Percentiles rank a stretch among this genome's conserved stretches.
These are phyloP conservation scores for Penicillium frequentans DNA, from an alignment of 2,329 filamentous ascomycete genomes.

Conservation along the genomic window DNA sequence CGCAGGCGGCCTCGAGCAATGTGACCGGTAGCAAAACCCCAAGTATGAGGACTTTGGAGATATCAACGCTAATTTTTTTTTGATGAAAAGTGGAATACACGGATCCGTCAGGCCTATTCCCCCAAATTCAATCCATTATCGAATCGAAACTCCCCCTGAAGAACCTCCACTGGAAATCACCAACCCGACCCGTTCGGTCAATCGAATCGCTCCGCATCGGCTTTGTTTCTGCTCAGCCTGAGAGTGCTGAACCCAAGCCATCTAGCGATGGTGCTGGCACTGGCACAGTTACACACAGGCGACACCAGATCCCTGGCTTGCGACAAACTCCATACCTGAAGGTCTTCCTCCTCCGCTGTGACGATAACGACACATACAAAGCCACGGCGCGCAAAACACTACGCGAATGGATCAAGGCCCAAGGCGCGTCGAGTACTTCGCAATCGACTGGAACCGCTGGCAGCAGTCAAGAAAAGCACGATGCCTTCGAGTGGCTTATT, in stretches of 20 bases:
- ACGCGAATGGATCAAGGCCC: slow-evolving; percentile 84
- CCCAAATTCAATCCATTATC: slow-evolving; percentile 75
- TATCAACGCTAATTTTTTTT: slow-evolving; percentile 12
- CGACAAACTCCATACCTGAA: slow-evolving; percentile 93
- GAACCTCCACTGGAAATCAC: slow-evolving; percentile 96
- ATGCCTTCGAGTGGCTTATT: slow-evolving; percentile 94
- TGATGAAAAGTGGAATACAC: slow-evolving; percentile 78
- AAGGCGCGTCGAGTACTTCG: slow-evolving; percentile 55
- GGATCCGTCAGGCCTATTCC: slow-evolving; percentile 87
- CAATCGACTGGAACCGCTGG: slow-evolving; percentile 45
- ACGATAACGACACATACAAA: slow-evolving; percentile 95
- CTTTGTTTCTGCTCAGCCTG: slow-evolving; percentile 64
- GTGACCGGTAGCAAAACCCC: slow-evolving; percentile 61
- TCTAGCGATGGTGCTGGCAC: slow-evolving; percentile 38
- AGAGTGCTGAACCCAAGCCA: slow-evolving; percentile 33
- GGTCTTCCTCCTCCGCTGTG: slow-evolving; percentile 83
- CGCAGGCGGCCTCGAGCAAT: slow-evolving; percentile 64
- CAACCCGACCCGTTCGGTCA: slow-evolving; percentile 83
- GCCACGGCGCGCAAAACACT: slow-evolving; percentile 72
- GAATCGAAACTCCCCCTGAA: slow-evolving; percentile 77
- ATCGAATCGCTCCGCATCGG: slow-evolving; percentile 92
- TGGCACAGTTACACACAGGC: slow-evolving; percentile 51
- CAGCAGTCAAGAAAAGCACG: slow-evolving; percentile 83
- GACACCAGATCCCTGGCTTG: slow-evolving; percentile 93
- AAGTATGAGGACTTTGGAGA: slow-evolving; percentile 5